Evolutionary conservation across 257 asterid species (phyloP), one percentile per base, ranked within the genome.

Genomic region (Plantago elongata): DNA sequence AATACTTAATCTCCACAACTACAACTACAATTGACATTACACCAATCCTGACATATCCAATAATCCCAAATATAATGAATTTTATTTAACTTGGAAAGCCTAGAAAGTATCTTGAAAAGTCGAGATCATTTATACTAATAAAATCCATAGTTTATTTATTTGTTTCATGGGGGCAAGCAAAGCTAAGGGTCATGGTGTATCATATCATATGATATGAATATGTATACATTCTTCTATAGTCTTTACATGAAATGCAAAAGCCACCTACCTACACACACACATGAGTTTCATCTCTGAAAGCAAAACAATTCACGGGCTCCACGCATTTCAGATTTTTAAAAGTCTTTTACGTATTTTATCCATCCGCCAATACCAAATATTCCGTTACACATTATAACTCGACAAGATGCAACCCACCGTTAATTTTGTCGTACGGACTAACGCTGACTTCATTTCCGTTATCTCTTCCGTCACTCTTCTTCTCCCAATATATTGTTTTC

Each of bases 171-270:
- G 40, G 40, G 40, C 40, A 34, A 34, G 40, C 8, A 34, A 34
- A 34, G 40, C 40, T 34, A 7, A 22, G 60, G 40, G 58, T 46
- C 22, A 22, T 9, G 22, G 22, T 1, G 12, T 44, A 46, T n/a
- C n/a, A n/a, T n/a, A n/a, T n/a, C n/a, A n/a, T n/a, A n/a, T n/a
- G n/a, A n/a, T n/a, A n/a, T n/a, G n/a, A n/a, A n/a, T n/a, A n/a
- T n/a, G n/a, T n/a, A n/a, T n/a, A n/a, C n/a, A n/a, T n/a, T n/a
- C n/a, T n/a, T n/a, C n/a, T n/a, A n/a, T 17, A 63, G 77, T 48
- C 77, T 64, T 70, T 71, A 60, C 74, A 49, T 65, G 77, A 67
- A 64, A 48, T 49, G 74, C 57, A 71, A 75, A 60, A 72, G 77
- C 64, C 74, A 68, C 47, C 13, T 61, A 27, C 11, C n/a, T n/a